Conservation (phyloP, 345 rosid species). For the Schrenkiella parvula region DNA sequence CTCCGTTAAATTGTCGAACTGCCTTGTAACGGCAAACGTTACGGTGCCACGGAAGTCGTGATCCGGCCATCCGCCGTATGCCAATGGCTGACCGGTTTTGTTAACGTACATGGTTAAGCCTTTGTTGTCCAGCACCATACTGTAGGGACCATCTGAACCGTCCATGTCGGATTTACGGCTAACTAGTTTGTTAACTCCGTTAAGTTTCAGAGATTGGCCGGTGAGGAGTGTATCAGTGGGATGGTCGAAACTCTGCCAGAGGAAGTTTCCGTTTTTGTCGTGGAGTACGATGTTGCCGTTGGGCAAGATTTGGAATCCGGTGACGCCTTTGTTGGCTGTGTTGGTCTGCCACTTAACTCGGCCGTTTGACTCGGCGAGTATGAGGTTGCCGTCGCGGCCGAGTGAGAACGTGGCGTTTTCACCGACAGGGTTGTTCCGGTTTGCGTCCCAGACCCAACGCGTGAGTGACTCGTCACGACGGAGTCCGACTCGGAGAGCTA, state of each 20-base stretch:
- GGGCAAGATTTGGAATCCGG: conserved; percentile 41
- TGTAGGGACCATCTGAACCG: conserved; percentile 47
- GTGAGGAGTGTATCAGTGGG: conserved; percentile 60
- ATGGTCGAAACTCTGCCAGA: conserved; percentile 59
- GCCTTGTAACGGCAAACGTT: conserved; percentile 19
- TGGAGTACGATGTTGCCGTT: conserved; percentile 62
- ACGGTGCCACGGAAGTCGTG: conserved; percentile 31
- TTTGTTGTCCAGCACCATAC: conserved; percentile 46
- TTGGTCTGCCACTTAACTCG: conserved; percentile 56
- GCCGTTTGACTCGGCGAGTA: conserved; percentile 57
- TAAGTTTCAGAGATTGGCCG: conserved; percentile 42
- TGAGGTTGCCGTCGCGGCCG: conserved; percentile 51
- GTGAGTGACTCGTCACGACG: conserved; percentile 30
- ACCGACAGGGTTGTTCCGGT: conserved; percentile 49
- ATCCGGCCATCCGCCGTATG: conserved; percentile 21
- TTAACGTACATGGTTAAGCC: conserved; percentile 38
- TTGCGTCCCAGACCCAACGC: conserved; percentile 76
- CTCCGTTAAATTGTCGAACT: not conserved
- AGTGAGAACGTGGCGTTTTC: conserved; percentile 53
- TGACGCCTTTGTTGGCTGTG: conserved; percentile 66
- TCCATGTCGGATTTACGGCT: conserved; percentile 44
- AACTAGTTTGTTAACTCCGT: conserved; percentile 44
- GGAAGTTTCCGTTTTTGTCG: conserved; percentile 42
- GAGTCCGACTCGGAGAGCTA: conserved; percentile 46
- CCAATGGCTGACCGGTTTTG: conserved; percentile 35